Conservation (phyloP, 768 basidiomycete genomes). For the Ramaria sp. region DNA sequence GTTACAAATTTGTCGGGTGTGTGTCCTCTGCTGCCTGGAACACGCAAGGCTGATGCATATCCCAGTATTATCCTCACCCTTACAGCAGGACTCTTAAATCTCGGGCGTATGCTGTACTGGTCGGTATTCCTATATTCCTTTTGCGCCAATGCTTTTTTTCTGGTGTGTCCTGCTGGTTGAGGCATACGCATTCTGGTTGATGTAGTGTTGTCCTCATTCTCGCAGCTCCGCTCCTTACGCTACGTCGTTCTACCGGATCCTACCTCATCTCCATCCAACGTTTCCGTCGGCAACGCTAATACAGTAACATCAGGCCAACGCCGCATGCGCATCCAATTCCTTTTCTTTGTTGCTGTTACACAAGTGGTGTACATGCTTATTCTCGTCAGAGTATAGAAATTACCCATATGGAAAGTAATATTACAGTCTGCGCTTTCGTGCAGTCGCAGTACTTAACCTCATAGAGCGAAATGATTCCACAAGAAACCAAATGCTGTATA, state of each 20-base stretch:
- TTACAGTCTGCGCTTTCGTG: too few relatives aligned
- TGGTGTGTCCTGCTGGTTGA: slow-evolving; percentile 41
- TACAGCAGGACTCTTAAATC: slow-evolving; percentile 54
- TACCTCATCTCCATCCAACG: slow-evolving; percentile 26
- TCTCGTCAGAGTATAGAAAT: slow-evolving; percentile 52
- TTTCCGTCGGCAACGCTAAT: slow-evolving; percentile 35
- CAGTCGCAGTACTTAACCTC: too few relatives aligned
- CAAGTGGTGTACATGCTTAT: slow-evolving; percentile 85
- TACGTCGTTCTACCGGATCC: slow-evolving; percentile 86
- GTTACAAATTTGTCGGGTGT: slow-evolving; percentile 99
- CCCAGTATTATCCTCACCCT: slow-evolving; percentile 74
- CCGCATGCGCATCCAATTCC: slow-evolving; percentile 76
- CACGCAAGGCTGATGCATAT: not conserved
- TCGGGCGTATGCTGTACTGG: slow-evolving; percentile 53
- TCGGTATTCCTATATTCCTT: slow-evolving; percentile 78
- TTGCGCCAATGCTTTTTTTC: slow-evolving; percentile 86
- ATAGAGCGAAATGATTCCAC: too few relatives aligned
- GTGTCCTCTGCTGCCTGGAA: not conserved
- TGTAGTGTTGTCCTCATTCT: not conserved
- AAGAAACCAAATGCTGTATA: too few relatives aligned
- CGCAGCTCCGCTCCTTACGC: slow-evolving; percentile 85
- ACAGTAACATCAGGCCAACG: slow-evolving; percentile 73
- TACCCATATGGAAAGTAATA: too few relatives aligned
- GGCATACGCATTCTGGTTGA: not conserved
- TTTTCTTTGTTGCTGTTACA: slow-evolving; percentile 74